Conservation (phyloP, 495 filamentous ascomycete species). For the Trichoderma orchidacearum region DNA sequence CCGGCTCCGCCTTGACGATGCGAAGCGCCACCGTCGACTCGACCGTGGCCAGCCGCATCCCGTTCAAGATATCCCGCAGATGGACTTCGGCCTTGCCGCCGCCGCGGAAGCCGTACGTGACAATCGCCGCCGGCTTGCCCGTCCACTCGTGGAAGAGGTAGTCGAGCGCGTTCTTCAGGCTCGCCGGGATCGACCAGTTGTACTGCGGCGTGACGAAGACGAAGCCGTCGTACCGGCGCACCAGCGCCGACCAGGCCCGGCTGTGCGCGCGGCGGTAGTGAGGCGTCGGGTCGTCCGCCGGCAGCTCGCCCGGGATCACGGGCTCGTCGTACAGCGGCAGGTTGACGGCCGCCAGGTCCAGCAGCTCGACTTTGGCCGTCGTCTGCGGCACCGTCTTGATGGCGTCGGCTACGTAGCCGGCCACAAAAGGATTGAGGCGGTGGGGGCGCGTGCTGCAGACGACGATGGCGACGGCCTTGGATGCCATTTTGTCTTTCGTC, state of each 20-base stretch:
- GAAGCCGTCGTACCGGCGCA: conserved; percentile 5
- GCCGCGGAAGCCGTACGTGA: conserved; percentile 25
- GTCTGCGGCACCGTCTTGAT: not conserved
- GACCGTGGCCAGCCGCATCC: not conserved
- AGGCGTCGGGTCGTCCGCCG: conserved; percentile 7
- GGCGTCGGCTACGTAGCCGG: not conserved
- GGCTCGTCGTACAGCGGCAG: conserved; percentile 36
- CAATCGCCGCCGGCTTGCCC: conserved; percentile 35
- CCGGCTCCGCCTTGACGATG: not conserved
- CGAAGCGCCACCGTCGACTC: not conserved
- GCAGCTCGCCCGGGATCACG: conserved; percentile 25
- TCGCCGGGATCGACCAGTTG: conserved; percentile 38
- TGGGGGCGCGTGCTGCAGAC: conserved; percentile 5
- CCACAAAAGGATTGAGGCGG: conserved; percentile 5
- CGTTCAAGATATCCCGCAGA: not conserved
- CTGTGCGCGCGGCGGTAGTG: conserved; percentile 29
- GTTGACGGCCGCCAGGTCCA: conserved; percentile 27
- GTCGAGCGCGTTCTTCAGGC: conserved; percentile 40
- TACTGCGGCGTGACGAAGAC: conserved; percentile 24
- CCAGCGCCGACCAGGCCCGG: conserved; percentile 19
- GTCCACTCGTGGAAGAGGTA: conserved; percentile 39
- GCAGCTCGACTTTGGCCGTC: conserved; percentile 7
- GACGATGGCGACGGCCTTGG: conserved; percentile 7
- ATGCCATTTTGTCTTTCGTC: too few relatives aligned
- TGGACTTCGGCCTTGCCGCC: not conserved